phyloP scores from a whole-genome alignment of 805 yeast species.

The Candida coleopterorum region DNA sequence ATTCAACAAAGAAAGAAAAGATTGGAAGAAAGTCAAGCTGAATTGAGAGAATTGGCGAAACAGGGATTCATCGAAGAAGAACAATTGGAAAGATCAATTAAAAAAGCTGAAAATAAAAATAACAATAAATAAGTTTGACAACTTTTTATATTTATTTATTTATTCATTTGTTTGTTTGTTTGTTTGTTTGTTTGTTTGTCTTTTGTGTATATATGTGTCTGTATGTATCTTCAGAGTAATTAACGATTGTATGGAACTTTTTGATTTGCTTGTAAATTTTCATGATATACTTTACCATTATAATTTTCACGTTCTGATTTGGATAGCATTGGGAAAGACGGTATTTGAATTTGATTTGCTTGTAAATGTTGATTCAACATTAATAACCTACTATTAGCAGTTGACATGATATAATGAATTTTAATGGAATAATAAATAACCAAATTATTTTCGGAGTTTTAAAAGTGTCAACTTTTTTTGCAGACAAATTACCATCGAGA shows the following conservation, averaged over 20 bases:
- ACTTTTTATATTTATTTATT: too few relatives aligned
- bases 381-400: conserved; percentile 14
- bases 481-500: too few relatives aligned
- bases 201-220: too few relatives aligned
- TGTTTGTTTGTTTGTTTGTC: too few relatives aligned
- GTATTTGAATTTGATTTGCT: conserved; percentile 5
- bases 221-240: too few relatives aligned
- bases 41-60: conserved; percentile 28
- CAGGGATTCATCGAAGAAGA: conserved; percentile 28
- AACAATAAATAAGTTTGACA: too few relatives aligned
- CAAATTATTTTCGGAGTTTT: too few relatives aligned
- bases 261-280: background rate
- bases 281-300: conserved; percentile 7
- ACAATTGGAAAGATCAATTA: background rate
- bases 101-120: background rate
- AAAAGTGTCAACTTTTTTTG: too few relatives aligned
- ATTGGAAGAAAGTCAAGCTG: conserved; percentile 56
- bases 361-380: conserved; percentile 17
- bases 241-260: background rate
- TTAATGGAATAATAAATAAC: too few relatives aligned
- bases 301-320: conserved; percentile 13
- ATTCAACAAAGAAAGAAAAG: conserved; percentile 63
- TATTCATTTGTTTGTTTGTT: too few relatives aligned
- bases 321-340: conserved; percentile 16
- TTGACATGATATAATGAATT: too few relatives aligned